phyloP scores from a whole-genome alignment of 1,284 basidiomycete species.

The Fomitopsis pinicola region DNA sequence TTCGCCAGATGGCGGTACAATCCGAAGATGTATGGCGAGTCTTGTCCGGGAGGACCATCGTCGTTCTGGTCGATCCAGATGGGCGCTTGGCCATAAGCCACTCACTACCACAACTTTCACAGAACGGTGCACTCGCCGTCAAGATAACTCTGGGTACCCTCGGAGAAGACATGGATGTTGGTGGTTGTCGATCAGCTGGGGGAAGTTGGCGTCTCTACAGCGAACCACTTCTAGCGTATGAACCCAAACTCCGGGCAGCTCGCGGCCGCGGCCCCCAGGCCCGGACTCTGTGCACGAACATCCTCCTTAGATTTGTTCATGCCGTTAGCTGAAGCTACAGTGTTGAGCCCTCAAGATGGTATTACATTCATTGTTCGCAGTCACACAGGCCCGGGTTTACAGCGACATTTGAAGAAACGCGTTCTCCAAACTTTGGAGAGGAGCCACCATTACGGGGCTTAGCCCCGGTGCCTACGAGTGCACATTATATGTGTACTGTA shows the following conservation, averaged over 20 bases:
- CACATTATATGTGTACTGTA: background rate
- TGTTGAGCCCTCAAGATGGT: too few relatives aligned
- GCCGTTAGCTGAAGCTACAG: too few relatives aligned
- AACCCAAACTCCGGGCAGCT: too few relatives aligned
- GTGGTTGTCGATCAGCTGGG: background rate
- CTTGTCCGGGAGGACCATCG: constrained; percentile 77
- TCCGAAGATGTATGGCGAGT: constrained; percentile 83
- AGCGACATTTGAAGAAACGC: too few relatives aligned
- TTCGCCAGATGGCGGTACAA: constrained; percentile 68
- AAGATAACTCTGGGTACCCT: constrained; percentile 46
- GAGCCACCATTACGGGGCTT: background rate
- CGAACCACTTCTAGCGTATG: too few relatives aligned
- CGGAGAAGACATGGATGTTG: constrained; percentile 16
- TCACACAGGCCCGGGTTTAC: too few relatives aligned
- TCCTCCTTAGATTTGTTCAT: too few relatives aligned
- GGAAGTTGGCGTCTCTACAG: background rate
- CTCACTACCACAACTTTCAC: background rate
- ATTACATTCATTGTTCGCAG: too few relatives aligned
- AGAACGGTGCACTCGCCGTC: constrained; percentile 40
- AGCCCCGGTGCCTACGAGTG: background rate
- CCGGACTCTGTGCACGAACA: too few relatives aligned
- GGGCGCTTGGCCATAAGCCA: background rate
- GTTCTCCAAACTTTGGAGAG: background rate
- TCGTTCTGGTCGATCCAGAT: constrained; percentile 56
- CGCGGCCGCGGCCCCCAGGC: too few relatives aligned